These are phyloP conservation scores for Aspergillus vadensis DNA, from an alignment of 2,329 filamentous ascomycete genomes.

Conservation along the genomic window DNA sequence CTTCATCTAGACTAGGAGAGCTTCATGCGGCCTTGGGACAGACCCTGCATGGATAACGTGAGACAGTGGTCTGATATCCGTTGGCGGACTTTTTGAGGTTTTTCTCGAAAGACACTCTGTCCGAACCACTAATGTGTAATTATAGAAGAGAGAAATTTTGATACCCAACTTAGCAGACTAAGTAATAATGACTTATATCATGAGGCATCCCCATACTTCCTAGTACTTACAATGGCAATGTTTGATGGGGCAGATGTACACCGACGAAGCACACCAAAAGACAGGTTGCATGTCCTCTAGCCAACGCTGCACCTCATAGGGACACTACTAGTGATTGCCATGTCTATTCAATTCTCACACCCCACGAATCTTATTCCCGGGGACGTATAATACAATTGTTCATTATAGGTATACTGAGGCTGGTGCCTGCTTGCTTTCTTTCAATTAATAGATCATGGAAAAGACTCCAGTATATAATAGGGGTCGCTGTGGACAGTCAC, in stretches of 20 bases:
- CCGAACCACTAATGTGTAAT: background rate
- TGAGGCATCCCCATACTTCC: background rate
- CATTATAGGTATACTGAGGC: background rate
- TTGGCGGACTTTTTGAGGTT: no score
- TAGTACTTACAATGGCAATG: background rate
- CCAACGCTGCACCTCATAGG: background rate
- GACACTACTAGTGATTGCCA: background rate
- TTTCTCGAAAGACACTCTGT: background rate
- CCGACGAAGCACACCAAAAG: background rate
- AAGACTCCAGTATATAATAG: no score
- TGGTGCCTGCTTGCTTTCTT: background rate
- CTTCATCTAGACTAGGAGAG: background rate
- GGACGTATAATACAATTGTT: background rate
- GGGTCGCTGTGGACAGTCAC: background rate
- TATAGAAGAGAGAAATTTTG: background rate
- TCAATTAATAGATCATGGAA: no score
- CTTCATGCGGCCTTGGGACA: background rate
- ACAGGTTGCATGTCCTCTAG: background rate
- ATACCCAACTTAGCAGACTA: background rate
- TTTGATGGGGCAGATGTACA: background rate
- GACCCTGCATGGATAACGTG: background rate
- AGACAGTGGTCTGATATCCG: background rate
- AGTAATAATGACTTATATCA: background rate
- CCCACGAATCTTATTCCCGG: background rate
- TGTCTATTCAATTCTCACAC: background rate